Evolutionary conservation across 2,329 filamentous ascomycete species (phyloP).

Genomic region (Cladobotryum mycophilum): DNA sequence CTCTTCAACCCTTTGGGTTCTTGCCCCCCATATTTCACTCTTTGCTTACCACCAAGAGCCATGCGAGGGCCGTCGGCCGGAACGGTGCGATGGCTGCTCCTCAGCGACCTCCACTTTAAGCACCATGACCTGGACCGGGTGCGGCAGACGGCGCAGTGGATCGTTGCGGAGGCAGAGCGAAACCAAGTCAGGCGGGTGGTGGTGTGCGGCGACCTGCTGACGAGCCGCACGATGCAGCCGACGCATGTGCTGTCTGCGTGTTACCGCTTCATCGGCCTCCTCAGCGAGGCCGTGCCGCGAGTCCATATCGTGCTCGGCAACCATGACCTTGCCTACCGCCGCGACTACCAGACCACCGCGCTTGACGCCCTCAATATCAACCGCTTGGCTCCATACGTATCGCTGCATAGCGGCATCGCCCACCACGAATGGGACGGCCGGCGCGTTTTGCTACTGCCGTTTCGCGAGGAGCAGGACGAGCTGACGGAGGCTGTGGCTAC

Average conservation of each 20-base stretch:
- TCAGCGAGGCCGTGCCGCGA: slow-evolving; percentile 14
- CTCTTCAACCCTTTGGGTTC: no score
- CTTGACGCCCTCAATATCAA: slow-evolving; percentile 15
- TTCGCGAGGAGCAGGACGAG: slow-evolving; percentile 18
- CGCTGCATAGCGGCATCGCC: slow-evolving; percentile 13
- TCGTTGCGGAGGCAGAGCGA: slow-evolving; percentile 14
- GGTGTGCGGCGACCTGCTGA: slow-evolving; percentile 18
- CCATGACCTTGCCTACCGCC: slow-evolving; percentile 20
- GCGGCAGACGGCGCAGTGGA: slow-evolving; percentile 16
- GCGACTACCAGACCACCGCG: slow-evolving; percentile 19
- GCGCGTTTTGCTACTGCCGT: slow-evolving; percentile 16
- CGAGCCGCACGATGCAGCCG: slow-evolving; percentile 14
- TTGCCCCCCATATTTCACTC: no score
- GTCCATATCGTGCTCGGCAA: slow-evolving; percentile 19
- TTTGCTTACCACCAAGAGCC: no score
- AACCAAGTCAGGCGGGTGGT: slow-evolving; percentile 12
- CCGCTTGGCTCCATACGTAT: slow-evolving; percentile 13
- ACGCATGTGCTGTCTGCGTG: slow-evolving; percentile 16
- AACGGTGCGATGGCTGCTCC: slow-evolving; percentile 14
- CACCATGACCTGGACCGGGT: slow-evolving; percentile 15
- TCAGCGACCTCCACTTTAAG: slow-evolving; percentile 19
- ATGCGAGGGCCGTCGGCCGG: background rate
- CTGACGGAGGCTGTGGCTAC: slow-evolving; percentile 13
- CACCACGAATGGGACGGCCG: slow-evolving; percentile 16
- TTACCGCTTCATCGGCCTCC: slow-evolving; percentile 13